Conservation (phyloP, 495 filamentous ascomycete genomes). For the Penicillium pulvis region DNA sequence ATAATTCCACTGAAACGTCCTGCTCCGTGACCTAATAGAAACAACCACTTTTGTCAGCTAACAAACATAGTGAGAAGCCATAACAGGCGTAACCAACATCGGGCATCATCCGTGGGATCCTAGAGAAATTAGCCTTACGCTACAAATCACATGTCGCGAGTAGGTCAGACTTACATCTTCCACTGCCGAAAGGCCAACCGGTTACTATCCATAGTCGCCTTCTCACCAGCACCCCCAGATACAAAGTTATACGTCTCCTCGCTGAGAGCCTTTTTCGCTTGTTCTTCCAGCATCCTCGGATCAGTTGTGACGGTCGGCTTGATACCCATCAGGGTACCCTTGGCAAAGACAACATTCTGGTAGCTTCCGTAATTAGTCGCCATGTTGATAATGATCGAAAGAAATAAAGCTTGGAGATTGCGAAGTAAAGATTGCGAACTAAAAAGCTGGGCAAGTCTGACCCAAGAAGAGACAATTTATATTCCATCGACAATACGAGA, state of each 20-base stretch:
- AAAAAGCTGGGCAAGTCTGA: neutral
- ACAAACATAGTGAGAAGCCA: neutral
- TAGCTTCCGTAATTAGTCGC: constrained; percentile 46
- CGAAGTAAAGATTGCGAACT: neutral
- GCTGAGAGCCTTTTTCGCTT: constrained; percentile 52
- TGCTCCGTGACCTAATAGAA: constrained; percentile 40
- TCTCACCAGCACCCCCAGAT: constrained; percentile 64
- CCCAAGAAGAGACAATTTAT: neutral
- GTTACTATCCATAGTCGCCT: constrained; percentile 66
- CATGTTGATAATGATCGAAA: constrained; percentile 20
- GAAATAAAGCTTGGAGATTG: neutral
- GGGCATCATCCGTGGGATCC: constrained; percentile 47
- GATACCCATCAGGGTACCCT: constrained; percentile 49
- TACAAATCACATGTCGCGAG: neutral
- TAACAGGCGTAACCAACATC: constrained; percentile 24
- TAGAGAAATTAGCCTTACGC: neutral
- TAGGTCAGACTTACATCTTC: constrained; percentile 48
- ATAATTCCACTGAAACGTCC: constrained; percentile 56
- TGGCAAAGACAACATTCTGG: constrained; percentile 51
- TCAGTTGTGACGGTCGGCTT: constrained; percentile 60
- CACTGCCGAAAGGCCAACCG: constrained; percentile 65
- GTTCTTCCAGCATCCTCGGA: constrained; percentile 59
- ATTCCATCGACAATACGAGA: neutral
- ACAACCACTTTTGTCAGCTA: neutral
- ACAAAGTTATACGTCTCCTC: constrained; percentile 60